Conservation (phyloP, 108 stramenopile genomes). For the Conticribra guillardii region DNA sequence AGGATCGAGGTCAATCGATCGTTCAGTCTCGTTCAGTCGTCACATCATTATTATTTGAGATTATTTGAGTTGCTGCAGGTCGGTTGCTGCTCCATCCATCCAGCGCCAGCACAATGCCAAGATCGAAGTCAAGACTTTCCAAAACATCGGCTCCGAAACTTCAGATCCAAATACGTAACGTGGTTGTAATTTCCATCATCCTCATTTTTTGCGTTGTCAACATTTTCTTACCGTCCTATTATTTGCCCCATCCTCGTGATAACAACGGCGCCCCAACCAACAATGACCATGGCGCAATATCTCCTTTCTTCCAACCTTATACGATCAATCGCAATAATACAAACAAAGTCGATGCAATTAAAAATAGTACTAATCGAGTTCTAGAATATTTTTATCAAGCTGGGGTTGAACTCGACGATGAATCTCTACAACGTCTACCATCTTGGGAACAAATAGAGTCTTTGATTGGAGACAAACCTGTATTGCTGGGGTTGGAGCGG, state of each 20-base stretch:
- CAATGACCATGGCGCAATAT: not conserved
- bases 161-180: no score
- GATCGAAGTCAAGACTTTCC: no score
- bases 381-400: constrained; percentile 34
- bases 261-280: not conserved
- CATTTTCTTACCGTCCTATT: not conserved
- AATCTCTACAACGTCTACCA: constrained; percentile 42
- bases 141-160: no score
- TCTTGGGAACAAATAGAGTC: constrained; percentile 67
- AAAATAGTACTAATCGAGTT: constrained; percentile 4
- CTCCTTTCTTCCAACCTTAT: no score
- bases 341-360: not conserved
- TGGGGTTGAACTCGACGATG: constrained; percentile 34
- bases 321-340: not conserved
- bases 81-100: no score
- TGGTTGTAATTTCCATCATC: not conserved
- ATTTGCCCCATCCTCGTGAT: not conserved
- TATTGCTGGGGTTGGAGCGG: constrained; percentile 55
- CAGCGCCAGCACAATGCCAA: no score
- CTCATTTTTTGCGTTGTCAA: not conserved
- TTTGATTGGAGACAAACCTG: constrained; percentile 54
- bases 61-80: no score
- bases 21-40: no score
- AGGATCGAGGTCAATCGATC: no score
- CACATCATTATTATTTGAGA: no score